phyloP scores from a whole-genome alignment of 1,284 basidiomycete species.

The Malassezia japonica region DNA sequence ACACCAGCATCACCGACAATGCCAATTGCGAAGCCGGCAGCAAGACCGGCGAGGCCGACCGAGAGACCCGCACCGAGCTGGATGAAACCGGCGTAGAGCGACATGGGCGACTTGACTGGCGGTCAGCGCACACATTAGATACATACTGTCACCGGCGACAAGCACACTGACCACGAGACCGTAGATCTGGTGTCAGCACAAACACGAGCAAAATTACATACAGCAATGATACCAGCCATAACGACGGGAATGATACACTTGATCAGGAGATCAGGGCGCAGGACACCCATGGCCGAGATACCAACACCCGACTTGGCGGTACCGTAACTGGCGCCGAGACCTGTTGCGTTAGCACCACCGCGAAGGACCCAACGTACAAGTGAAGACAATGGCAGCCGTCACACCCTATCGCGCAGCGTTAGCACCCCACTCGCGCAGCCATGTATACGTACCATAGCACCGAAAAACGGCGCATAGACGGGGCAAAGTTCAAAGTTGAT shows the following conservation, averaged over 20 bases:
- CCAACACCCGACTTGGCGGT: conserved; percentile 96
- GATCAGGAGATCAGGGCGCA: conserved; percentile 96
- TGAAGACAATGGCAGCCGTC: conserved; percentile 93
- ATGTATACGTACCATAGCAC: conserved; percentile 66
- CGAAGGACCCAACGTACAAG: conserved; percentile 59
- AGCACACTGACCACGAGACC: conserved; percentile 56
- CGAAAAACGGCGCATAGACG: conserved; percentile 77
- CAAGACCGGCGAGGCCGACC: conserved; percentile 81
- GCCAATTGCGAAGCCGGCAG: conserved; percentile 97
- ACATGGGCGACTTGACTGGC: conserved; percentile 50
- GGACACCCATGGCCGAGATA: conserved; percentile 86
- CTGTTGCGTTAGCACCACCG: conserved; percentile 29
- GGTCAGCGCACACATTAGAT: background rate
- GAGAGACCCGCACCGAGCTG: conserved; percentile 88
- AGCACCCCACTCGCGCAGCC: background rate
- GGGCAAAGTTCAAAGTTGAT: conserved; percentile 46
- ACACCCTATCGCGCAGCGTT: conserved; percentile 61
- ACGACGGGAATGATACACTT: conserved; percentile 94
- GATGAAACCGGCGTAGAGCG: conserved; percentile 74
- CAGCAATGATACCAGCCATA: conserved; percentile 96
- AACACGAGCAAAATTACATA: conserved; percentile 25
- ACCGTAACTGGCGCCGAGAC: conserved; percentile 89
- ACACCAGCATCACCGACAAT: conserved; percentile 77
- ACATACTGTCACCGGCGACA: conserved; percentile 49
- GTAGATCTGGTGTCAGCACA: conserved; percentile 50